Percentiles rank a stretch among this genome's conserved stretches.
Evolutionary conservation across 805 yeast genomes (phyloP).

Genomic region (Yamadazyma laniorum): DNA sequence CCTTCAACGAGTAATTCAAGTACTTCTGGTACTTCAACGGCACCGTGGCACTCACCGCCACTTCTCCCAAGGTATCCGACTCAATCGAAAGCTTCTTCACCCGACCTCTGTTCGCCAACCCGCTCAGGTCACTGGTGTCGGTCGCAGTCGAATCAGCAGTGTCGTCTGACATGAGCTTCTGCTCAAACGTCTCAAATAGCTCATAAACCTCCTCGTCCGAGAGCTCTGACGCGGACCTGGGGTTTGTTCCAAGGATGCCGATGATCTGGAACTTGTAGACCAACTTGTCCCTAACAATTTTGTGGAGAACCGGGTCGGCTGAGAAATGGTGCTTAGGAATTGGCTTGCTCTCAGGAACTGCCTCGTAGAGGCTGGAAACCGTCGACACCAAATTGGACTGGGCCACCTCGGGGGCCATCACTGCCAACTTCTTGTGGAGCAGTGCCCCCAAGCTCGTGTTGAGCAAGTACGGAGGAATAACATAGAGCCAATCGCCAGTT

Average conservation of each 20-base stretch:
- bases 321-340: constrained; percentile 21
- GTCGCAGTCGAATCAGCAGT: constrained; percentile 5
- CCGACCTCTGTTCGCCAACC: background rate
- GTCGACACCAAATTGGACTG: background rate
- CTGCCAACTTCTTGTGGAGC: constrained; percentile 13
- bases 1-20: constrained; percentile 21
- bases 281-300: constrained; percentile 31
- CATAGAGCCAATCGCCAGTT: constrained; percentile 21
- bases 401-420: constrained; percentile 1
- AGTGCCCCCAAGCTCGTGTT: constrained; percentile 36
- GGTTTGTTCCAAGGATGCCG: constrained; percentile 36
- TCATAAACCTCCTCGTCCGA: constrained; percentile 31
- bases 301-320: constrained; percentile 30
- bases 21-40: constrained; percentile 23
- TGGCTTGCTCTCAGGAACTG: constrained; percentile 22
- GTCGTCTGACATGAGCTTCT: constrained; percentile 22
- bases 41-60: constrained; percentile 8
- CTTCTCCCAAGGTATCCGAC: constrained; percentile 19
- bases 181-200: constrained; percentile 30
- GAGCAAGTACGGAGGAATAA: constrained; percentile 44
- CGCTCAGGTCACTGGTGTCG: background rate
- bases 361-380: constrained; percentile 2
- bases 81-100: constrained; percentile 7
- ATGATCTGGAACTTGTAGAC: constrained; percentile 32
- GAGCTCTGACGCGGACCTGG: constrained; percentile 21